Evolutionary conservation across 495 filamentous ascomycete species (phyloP).

Genomic region (Podospora australis): DNA sequence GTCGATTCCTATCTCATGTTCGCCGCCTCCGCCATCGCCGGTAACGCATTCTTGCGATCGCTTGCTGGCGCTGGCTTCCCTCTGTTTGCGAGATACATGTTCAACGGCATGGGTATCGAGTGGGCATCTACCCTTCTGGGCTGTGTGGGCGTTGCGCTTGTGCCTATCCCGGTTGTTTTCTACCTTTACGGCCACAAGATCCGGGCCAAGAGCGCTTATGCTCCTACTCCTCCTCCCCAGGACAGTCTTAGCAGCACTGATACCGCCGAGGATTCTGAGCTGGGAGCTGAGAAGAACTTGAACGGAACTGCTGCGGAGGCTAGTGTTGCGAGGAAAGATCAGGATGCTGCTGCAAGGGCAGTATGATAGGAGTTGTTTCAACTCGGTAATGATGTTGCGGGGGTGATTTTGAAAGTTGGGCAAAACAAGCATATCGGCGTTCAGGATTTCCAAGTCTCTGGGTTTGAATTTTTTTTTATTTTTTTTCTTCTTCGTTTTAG

Average conservation of each 20-base stretch:
- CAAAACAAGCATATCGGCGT: too few relatives aligned
- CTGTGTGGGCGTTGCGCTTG: slow-evolving; percentile 57
- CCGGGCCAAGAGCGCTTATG: slow-evolving; percentile 59
- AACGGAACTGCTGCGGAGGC: too few relatives aligned
- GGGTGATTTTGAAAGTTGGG: too few relatives aligned
- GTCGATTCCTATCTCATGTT: slow-evolving; percentile 87
- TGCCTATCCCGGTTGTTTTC: slow-evolving; percentile 71
- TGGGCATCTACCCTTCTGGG: slow-evolving; percentile 75
- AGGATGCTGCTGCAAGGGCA: neutral
- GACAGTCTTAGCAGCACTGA: neutral
- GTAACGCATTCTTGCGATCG: slow-evolving; percentile 82
- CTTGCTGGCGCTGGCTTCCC: slow-evolving; percentile 73
- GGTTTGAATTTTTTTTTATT: neutral
- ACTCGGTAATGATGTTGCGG: too few relatives aligned
- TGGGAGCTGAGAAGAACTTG: neutral
- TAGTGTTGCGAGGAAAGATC: neutral
- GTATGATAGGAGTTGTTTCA: neutral
- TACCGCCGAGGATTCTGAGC: neutral
- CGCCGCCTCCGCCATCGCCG: slow-evolving; percentile 81
- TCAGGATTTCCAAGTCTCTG: neutral
- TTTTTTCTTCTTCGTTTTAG: too few relatives aligned
- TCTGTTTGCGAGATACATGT: slow-evolving; percentile 78
- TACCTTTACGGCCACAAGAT: slow-evolving; percentile 57
- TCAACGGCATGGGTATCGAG: slow-evolving; percentile 65
- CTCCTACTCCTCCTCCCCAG: slow-evolving; percentile 43